A percentile compares a stretch with the other conserved stretches of the same genome.
These are phyloP conservation scores for Boletus coccyginus DNA, from an alignment of 768 basidiomycete species.

Conservation along the genomic window DNA sequence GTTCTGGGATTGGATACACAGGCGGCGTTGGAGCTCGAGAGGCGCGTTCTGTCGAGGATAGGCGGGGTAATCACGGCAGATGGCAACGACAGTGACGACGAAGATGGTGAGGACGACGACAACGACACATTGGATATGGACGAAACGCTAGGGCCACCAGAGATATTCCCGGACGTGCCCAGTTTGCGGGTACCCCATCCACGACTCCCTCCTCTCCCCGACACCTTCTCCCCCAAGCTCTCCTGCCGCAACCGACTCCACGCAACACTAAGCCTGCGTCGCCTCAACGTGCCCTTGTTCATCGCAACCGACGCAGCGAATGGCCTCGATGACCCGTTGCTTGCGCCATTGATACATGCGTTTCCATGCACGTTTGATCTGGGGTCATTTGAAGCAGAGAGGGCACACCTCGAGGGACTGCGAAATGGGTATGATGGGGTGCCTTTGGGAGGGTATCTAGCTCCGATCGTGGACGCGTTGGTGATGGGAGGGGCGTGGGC, in stretches of 20 bases:
- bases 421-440: constrained; percentile 50
- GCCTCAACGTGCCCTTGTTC: constrained; percentile 59
- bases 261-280: constrained; percentile 27
- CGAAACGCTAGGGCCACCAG: constrained; percentile 12
- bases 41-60: not conserved
- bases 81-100: not conserved
- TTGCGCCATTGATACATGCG: constrained; percentile 44
- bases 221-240: constrained; percentile 5
- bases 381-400: constrained; percentile 42
- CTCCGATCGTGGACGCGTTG: constrained; percentile 71
- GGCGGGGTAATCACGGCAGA: not conserved
- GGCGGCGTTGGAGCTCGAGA: constrained; percentile 34
- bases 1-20: constrained; percentile 42
- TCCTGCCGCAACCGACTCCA: constrained; percentile 43
- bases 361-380: constrained; percentile 69
- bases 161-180: constrained; percentile 16
- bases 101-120: not conserved
- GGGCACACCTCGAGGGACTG: constrained; percentile 33
- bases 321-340: constrained; percentile 39
- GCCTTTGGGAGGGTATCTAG: constrained; percentile 43
- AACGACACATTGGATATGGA: not conserved
- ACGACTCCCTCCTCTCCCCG: constrained; percentile 25
- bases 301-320: constrained; percentile 58
- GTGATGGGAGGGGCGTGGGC: constrained; percentile 56
- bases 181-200: constrained; percentile 28